A percentile compares a stretch with the other conserved stretches of the same genome.
Conservation (phyloP, 148 eudicot genomes). For the Polygonum aviculare region DNA sequence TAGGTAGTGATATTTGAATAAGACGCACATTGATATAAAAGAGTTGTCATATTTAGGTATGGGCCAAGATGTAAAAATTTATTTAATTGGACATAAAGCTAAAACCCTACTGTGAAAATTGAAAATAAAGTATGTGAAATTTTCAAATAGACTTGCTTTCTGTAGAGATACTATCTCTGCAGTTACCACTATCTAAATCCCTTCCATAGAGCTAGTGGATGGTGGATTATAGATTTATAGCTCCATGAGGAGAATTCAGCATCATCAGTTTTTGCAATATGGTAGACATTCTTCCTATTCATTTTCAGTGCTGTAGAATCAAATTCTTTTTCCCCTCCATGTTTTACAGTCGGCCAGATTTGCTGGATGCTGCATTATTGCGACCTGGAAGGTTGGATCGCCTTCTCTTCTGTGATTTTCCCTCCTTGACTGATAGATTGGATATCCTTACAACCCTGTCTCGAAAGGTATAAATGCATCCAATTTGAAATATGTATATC, state of each 20-base stretch:
- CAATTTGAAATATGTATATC: not conserved
- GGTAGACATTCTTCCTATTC: not conserved
- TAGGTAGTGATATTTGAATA: not conserved
- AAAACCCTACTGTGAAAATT: not conserved
- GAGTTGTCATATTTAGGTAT: not conserved
- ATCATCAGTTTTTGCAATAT: not conserved
- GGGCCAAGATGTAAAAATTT: not conserved
- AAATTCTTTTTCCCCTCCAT: conserved; percentile 5
- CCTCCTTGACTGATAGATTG: conserved; percentile 62
- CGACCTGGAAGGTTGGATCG: conserved; percentile 97
- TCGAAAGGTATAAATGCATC: conserved; percentile 46
- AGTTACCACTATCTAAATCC: not conserved
- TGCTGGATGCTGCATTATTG: conserved; percentile 95
- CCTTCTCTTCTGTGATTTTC: conserved; percentile 93
- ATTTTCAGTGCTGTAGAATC: not conserved
- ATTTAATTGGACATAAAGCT: not conserved
- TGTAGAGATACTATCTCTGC: not conserved
- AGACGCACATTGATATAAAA: not conserved
- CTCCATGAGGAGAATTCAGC: not conserved
- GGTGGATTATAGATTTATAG: not conserved
- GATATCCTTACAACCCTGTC: conserved; percentile 87
- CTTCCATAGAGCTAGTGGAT: not conserved
- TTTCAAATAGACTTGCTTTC: not conserved
- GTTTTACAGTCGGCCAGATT: conserved; percentile 86
- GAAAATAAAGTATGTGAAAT: not conserved